phyloP scores from a whole-genome alignment of 2,329 filamentous ascomycete species.

The Cephalotrichum gorgonifer region DNA sequence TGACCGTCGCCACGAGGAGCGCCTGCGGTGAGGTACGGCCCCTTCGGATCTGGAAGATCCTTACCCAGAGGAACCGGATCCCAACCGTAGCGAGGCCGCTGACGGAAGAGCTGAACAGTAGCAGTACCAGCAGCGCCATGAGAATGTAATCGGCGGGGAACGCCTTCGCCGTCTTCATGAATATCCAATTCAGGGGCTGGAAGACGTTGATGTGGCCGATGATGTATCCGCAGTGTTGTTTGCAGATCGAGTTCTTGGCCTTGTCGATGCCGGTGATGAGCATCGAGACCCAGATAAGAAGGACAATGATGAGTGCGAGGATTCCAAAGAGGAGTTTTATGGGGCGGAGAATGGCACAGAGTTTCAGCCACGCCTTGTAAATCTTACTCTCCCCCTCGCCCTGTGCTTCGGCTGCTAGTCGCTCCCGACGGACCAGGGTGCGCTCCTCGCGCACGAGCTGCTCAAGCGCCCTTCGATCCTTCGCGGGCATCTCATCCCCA shows the following conservation, averaged over 20 bases:
- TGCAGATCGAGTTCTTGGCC: conserved; percentile 89
- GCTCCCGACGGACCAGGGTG: conserved; percentile 79
- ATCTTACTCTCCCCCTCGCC: conserved; percentile 69
- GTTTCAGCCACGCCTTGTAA: conserved; percentile 66
- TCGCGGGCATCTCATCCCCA: conserved; percentile 63
- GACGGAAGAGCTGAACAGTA: conserved; percentile 84
- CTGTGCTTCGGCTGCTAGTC: conserved; percentile 71
- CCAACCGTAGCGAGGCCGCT: conserved; percentile 78
- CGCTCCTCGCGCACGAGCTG: conserved; percentile 81
- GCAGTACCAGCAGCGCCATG: conserved; percentile 72
- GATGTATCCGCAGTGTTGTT: conserved; percentile 83
- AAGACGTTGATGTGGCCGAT: conserved; percentile 81
- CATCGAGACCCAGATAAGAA: conserved; percentile 84
- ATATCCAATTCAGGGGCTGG: conserved; percentile 87
- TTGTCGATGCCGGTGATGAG: conserved; percentile 94
- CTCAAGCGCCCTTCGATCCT: conserved; percentile 84
- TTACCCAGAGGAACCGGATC: conserved; percentile 93
- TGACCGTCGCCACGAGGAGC: conserved; percentile 78
- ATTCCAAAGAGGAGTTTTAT: conserved; percentile 82
- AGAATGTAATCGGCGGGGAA: conserved; percentile 92
- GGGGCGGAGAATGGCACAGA: conserved; percentile 74
- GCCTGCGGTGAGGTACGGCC: conserved; percentile 88
- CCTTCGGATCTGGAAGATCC: conserved; percentile 81
- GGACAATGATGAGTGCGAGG: conserved; percentile 60
- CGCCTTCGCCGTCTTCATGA: conserved; percentile 68